A percentile compares a stretch with the other conserved stretches of the same genome.
phyloP scores from a whole-genome alignment of 2,329 filamentous ascomycete genomes.

The Sclerotinia subarctica region DNA sequence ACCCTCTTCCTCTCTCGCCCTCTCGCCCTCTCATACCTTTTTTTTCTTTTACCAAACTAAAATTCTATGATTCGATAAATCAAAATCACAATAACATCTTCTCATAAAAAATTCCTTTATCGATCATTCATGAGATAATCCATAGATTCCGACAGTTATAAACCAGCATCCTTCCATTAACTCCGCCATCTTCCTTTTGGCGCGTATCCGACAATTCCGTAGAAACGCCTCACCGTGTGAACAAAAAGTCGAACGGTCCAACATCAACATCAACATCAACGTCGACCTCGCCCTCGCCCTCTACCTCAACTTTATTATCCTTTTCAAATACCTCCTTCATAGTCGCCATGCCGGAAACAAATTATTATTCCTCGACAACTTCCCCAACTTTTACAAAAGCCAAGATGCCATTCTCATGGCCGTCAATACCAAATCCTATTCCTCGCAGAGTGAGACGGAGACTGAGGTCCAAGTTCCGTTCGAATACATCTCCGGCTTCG shows the following conservation, averaged over 20 bases:
- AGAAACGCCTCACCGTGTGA: constrained; percentile 4
- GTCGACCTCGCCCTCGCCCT: too few relatives aligned
- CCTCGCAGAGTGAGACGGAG: constrained; percentile 65
- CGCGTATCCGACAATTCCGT: constrained; percentile 15
- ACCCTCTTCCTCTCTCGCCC: background rate
- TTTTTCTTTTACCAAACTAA: background rate
- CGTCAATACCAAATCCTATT: constrained; percentile 50
- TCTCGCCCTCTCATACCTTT: background rate
- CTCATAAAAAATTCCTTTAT: constrained; percentile 1
- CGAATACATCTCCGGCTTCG: constrained; percentile 63
- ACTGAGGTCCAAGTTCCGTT: constrained; percentile 66
- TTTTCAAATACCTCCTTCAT: background rate
- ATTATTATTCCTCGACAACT: constrained; percentile 28
- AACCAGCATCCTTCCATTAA: background rate
- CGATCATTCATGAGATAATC: constrained; percentile 19
- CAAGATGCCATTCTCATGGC: constrained; percentile 45
- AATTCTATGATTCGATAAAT: constrained; percentile 19
- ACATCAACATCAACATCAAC: background rate
- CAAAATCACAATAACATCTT: background rate
- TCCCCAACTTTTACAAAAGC: constrained; percentile 36
- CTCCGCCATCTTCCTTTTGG: constrained; percentile 13
- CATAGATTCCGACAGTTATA: constrained; percentile 16
- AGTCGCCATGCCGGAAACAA: constrained; percentile 31
- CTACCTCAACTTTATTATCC: background rate
- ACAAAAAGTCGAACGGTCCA: background rate